Conservation (phyloP, 2,329 filamentous ascomycete species). For the Hymenotorrendiella dingleyae region DNA sequence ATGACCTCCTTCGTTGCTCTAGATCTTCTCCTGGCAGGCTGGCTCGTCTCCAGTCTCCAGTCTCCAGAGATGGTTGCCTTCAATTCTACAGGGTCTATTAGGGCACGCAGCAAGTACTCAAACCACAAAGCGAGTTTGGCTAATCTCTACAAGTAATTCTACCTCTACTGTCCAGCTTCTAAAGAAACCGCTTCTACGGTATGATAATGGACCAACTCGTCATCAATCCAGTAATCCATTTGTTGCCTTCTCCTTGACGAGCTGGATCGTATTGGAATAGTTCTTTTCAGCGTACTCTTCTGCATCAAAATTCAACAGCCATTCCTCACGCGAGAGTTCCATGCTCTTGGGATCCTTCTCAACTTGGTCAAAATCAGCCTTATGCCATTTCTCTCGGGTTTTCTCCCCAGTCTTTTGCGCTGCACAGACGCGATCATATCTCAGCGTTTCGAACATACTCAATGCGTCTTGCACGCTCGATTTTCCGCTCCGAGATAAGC, state of each 20-base stretch:
- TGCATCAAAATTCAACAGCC: constrained; percentile 22
- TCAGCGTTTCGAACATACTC: constrained; percentile 16
- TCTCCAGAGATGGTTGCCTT: too few relatives aligned
- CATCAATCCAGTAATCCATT: too few relatives aligned
- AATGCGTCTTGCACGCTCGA: constrained; percentile 16
- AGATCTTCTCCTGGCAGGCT: too few relatives aligned
- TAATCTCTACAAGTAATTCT: too few relatives aligned
- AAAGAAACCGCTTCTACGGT: too few relatives aligned
- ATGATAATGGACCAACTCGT: too few relatives aligned
- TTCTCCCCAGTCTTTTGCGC: constrained; percentile 24
- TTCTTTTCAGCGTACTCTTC: constrained; percentile 22
- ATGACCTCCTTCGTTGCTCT: too few relatives aligned
- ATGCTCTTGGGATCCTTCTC: constrained; percentile 22
- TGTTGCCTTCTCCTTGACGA: constrained; percentile 9
- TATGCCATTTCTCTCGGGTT: constrained; percentile 20
- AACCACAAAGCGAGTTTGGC: too few relatives aligned
- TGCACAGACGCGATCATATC: constrained; percentile 20
- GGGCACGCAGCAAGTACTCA: too few relatives aligned
- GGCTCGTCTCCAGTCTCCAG: too few relatives aligned
- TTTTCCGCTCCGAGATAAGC: constrained; percentile 22
- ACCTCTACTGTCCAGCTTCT: too few relatives aligned
- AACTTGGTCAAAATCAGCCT: constrained; percentile 21
- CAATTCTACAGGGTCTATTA: too few relatives aligned
- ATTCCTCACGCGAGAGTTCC: constrained; percentile 16
- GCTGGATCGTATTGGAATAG: constrained; percentile 14